Conservation (phyloP, 2,329 filamentous ascomycete genomes). For the Sporothrix brunneoviolacea region DNA sequence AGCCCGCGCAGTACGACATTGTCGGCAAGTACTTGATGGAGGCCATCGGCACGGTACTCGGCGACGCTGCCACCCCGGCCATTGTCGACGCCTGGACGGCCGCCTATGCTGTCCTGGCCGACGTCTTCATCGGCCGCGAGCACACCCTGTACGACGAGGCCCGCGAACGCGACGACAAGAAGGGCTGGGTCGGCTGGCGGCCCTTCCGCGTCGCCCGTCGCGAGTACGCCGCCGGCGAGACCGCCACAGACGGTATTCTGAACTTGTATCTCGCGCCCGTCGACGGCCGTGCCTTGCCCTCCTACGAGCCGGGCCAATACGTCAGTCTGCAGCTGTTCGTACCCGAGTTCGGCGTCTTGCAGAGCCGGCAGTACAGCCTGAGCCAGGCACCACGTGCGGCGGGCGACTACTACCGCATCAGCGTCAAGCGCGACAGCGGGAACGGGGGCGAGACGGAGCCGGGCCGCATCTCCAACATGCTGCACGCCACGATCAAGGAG, state of each 20-base stretch:
- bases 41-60: slow-evolving; percentile 62
- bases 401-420: slow-evolving; percentile 61
- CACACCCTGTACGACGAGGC: slow-evolving; percentile 45
- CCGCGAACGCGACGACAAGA: slow-evolving; percentile 26
- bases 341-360: slow-evolving; percentile 54
- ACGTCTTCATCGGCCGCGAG: slow-evolving; percentile 64
- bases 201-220: slow-evolving; percentile 47
- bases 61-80: slow-evolving; percentile 57
- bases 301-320: slow-evolving; percentile 66
- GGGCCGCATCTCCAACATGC: slow-evolving; percentile 47
- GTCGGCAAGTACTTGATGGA: slow-evolving; percentile 63
- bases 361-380: slow-evolving; percentile 70
- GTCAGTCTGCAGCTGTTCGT: slow-evolving; percentile 59
- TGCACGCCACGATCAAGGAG: slow-evolving; percentile 41
- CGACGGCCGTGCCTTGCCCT: slow-evolving; percentile 50
- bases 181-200: slow-evolving; percentile 42
- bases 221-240: slow-evolving; percentile 54
- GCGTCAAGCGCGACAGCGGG: slow-evolving; percentile 58
- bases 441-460: slow-evolving; percentile 28
- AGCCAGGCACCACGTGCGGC: slow-evolving; percentile 48
- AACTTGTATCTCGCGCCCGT: slow-evolving; percentile 65
- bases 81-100: slow-evolving; percentile 64
- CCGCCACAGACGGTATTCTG: slow-evolving; percentile 42
- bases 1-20: slow-evolving; percentile 61
- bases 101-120: slow-evolving; percentile 65